phyloP scores from a whole-genome alignment of 2,329 filamentous ascomycete species.

The Hypoxylon sp. region DNA sequence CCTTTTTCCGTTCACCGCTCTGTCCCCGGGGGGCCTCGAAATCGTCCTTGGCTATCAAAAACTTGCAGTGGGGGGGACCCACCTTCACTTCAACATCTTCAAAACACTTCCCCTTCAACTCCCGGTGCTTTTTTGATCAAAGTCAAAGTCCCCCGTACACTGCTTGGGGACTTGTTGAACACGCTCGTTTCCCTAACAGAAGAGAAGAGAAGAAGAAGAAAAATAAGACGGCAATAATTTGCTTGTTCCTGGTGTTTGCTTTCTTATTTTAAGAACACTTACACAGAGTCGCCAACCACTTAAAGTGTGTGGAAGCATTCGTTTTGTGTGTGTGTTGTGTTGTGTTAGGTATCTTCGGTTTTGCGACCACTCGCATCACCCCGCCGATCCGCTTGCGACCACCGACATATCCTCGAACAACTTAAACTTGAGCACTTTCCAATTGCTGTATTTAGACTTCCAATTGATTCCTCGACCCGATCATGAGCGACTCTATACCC shows the following conservation, averaged over 20 bases:
- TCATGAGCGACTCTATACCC: slow-evolving; percentile 31
- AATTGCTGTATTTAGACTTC: slow-evolving; percentile 4
- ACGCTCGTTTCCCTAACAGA: slow-evolving; percentile 33
- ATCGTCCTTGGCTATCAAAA: slow-evolving; percentile 30
- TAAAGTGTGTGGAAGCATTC: slow-evolving; percentile 25
- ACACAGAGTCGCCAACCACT: slow-evolving; percentile 1
- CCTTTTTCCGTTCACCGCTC: slow-evolving; percentile 35
- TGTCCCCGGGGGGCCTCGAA: slow-evolving; percentile 30
- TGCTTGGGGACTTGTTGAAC: slow-evolving; percentile 27
- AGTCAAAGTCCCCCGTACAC: slow-evolving; percentile 29
- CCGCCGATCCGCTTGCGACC: slow-evolving; percentile 14
- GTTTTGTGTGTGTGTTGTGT: slow-evolving; percentile 18
- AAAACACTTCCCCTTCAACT: slow-evolving; percentile 27
- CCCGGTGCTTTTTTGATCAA: slow-evolving; percentile 19
- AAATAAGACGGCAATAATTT: slow-evolving; percentile 18
- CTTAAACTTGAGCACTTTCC: slow-evolving; percentile 2
- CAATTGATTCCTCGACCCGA: slow-evolving; percentile 18
- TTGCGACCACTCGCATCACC: slow-evolving; percentile 7
- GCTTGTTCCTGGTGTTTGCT: slow-evolving; percentile 11
- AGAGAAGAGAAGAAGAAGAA: slow-evolving; percentile 13
- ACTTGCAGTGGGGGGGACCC: slow-evolving; percentile 26
- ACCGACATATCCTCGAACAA: slow-evolving; percentile 24
- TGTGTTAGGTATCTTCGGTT: slow-evolving; percentile 28
- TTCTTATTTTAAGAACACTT: slow-evolving; percentile 2
- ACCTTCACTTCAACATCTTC: slow-evolving; percentile 37